Evolutionary conservation across 2,329 filamentous ascomycete species (phyloP).

Genomic region (Pseudogymnoascus pannorum): DNA sequence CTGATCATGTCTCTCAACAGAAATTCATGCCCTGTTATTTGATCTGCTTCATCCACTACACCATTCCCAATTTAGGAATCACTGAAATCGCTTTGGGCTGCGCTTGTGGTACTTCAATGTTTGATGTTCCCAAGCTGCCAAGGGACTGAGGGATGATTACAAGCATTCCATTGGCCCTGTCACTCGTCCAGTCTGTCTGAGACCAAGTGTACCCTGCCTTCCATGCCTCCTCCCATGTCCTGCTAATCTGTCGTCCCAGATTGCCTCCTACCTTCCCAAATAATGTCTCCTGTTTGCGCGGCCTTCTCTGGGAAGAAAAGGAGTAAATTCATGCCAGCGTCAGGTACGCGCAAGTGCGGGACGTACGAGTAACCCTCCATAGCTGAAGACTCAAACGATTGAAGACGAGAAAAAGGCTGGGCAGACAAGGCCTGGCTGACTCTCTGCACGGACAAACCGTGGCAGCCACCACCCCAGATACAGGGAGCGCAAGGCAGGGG

Average conservation of each 20-base stretch:
- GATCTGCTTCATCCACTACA: background rate
- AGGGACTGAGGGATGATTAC: background rate
- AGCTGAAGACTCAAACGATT: background rate
- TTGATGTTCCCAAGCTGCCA: background rate
- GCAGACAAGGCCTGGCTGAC: background rate
- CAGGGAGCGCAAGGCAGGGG: background rate
- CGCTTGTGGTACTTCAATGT: background rate
- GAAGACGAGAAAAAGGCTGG: background rate
- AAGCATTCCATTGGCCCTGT: background rate
- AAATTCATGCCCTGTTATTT: background rate
- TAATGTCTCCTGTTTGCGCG: background rate
- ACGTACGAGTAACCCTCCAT: background rate
- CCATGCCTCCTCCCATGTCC: background rate
- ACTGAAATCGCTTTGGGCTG: background rate
- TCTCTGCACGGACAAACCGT: conserved; percentile 1
- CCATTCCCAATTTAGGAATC: background rate
- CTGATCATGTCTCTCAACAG: background rate
- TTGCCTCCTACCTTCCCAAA: background rate
- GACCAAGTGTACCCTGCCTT: background rate
- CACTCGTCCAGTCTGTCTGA: background rate
- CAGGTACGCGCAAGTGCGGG: background rate
- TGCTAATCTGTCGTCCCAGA: background rate
- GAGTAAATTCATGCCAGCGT: background rate
- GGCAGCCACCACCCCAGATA: conserved; percentile 1
- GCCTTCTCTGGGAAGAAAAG: background rate